Evolutionary conservation across 2,329 filamentous ascomycete genomes (phyloP).

Genomic region (Sporothrix variecibatus): DNA sequence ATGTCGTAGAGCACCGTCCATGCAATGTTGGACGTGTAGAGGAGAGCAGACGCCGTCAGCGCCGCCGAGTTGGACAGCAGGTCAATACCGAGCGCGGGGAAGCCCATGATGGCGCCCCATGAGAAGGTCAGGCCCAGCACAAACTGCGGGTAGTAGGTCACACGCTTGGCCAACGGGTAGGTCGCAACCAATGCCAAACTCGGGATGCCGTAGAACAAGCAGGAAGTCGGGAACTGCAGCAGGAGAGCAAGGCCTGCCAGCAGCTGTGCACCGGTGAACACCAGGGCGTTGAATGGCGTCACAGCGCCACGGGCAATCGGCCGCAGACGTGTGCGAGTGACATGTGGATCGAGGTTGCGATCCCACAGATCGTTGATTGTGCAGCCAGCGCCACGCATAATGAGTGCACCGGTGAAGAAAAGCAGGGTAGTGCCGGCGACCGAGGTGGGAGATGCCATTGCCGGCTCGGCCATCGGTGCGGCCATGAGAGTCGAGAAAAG

Average conservation of each 20-base stretch:
- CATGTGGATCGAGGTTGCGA: slow-evolving; percentile 79
- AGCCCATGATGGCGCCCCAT: slow-evolving; percentile 87
- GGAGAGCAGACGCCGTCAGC: slow-evolving; percentile 63
- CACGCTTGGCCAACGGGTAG: slow-evolving; percentile 82
- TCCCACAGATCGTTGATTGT: slow-evolving; percentile 92
- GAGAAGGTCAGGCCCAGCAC: slow-evolving; percentile 84
- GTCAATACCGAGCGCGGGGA: slow-evolving; percentile 78
- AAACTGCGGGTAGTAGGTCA: slow-evolving; percentile 85
- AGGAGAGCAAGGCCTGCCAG: slow-evolving; percentile 72
- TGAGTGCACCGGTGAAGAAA: slow-evolving; percentile 73
- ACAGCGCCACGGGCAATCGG: slow-evolving; percentile 81
- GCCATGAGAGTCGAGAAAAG: slow-evolving; percentile 82
- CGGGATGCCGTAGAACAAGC: slow-evolving; percentile 76
- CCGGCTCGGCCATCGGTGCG: slow-evolving; percentile 65
- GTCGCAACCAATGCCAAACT: slow-evolving; percentile 70
- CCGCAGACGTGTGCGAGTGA: slow-evolving; percentile 72
- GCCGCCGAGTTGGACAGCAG: slow-evolving; percentile 65
- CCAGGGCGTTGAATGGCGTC: slow-evolving; percentile 67
- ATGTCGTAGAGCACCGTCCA: slow-evolving; percentile 92
- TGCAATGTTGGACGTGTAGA: slow-evolving; percentile 77
- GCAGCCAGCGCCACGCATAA: slow-evolving; percentile 88
- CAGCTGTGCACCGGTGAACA: slow-evolving; percentile 74
- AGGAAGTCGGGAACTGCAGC: slow-evolving; percentile 72
- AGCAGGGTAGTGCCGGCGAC: slow-evolving; percentile 66
- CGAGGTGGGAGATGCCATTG: slow-evolving; percentile 57